Conservation (phyloP, 352 stramenopile genomes). For the Phytophthora gonapodyides region DNA sequence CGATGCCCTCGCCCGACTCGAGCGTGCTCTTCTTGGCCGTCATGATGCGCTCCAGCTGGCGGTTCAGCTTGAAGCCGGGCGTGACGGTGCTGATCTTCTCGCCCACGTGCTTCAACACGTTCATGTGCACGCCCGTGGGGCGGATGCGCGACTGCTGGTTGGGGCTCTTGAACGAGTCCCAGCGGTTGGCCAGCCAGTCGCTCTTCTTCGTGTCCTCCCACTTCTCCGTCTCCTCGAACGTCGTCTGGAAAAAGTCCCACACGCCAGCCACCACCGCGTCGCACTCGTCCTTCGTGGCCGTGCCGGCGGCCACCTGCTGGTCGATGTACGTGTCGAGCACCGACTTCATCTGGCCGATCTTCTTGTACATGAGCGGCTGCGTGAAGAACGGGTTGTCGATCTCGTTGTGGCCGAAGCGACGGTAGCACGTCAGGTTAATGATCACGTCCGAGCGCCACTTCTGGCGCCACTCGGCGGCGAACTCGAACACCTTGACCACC, state of each 20-base stretch:
- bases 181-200: constrained; percentile 96
- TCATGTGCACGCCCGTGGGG: constrained; percentile 93
- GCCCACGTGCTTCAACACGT: constrained; percentile 93
- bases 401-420: constrained; percentile 98
- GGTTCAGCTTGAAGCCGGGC: constrained; percentile 91
- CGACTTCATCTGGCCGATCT: constrained; percentile 93
- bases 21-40: constrained; percentile 81
- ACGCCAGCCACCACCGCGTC: constrained; percentile 88
- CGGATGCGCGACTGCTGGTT: constrained; percentile 92
- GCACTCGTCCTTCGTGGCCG: constrained; percentile 82
- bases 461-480: constrained; percentile 80
- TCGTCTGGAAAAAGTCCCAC: constrained; percentile 89
- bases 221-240: constrained; percentile 94
- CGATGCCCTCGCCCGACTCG: constrained; percentile 86
- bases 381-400: constrained; percentile 98
- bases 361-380: constrained; percentile 98
- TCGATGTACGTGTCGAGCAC: constrained; percentile 92
- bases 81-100: constrained; percentile 82
- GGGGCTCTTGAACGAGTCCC: constrained; percentile 97
- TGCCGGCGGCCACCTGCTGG: constrained; percentile 48
- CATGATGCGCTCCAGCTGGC: constrained; percentile 95
- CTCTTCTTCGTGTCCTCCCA: constrained; percentile 90
- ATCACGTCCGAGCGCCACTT: constrained; percentile 93
- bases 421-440: constrained; percentile 98
- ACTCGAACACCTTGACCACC: constrained; percentile 90